phyloP scores from a whole-genome alignment of 2,329 filamentous ascomycete species.

The Huntiella abstrusa region DNA sequence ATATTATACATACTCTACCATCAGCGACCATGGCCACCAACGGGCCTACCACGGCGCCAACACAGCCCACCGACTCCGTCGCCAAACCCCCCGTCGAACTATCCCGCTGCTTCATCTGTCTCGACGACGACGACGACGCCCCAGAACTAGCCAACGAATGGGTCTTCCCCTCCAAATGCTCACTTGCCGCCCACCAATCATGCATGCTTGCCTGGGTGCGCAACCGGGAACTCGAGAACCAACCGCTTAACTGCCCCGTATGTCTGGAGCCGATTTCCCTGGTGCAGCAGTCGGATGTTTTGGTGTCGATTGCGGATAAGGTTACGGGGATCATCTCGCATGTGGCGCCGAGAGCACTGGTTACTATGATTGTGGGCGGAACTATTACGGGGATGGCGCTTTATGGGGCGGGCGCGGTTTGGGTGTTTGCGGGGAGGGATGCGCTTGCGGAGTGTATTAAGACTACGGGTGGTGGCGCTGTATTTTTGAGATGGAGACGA shows the following conservation, averaged over 20 bases:
- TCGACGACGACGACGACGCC: constrained; percentile 34
- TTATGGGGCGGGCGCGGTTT: constrained; percentile 33
- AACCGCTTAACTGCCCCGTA: constrained; percentile 65
- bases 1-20: not conserved
- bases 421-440: constrained; percentile 32
- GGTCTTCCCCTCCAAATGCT: constrained; percentile 81
- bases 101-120: constrained; percentile 42
- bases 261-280: constrained; percentile 71
- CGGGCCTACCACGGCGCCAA: not conserved
- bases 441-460: constrained; percentile 25
- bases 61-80: not conserved
- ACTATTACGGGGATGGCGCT: constrained; percentile 31
- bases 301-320: constrained; percentile 47
- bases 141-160: constrained; percentile 30
- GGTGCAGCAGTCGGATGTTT: constrained; percentile 51
- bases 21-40: not conserved
- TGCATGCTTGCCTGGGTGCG: constrained; percentile 85
- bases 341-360: constrained; percentile 41
- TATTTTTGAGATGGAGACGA: constrained; percentile 11
- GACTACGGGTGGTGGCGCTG: constrained; percentile 13
- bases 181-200: constrained; percentile 73
- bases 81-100: constrained; percentile 5
- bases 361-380: constrained; percentile 26
- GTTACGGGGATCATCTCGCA: constrained; percentile 36
- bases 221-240: constrained; percentile 53